Conservation (phyloP, 2,329 filamentous ascomycete species). For the Ophiocordyceps camponoti-saundersi region DNA sequence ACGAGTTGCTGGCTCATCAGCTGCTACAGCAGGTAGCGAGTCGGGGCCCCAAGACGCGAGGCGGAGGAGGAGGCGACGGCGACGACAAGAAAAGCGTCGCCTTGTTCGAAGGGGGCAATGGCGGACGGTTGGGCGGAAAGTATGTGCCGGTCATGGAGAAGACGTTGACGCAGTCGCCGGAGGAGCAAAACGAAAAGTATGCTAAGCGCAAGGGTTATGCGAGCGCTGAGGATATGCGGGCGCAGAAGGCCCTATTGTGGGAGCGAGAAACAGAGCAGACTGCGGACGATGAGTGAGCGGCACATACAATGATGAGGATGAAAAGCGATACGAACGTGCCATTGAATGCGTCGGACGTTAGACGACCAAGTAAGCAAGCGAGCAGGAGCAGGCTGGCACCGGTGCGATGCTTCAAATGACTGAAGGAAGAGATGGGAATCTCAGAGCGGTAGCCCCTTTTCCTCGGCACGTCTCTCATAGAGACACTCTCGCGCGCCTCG, state of each 20-base stretch:
- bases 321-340: not conserved
- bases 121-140: slow-evolving; percentile 28
- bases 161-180: slow-evolving; percentile 27
- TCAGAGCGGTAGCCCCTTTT: slow-evolving; percentile 9
- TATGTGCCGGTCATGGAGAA: slow-evolving; percentile 40
- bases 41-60: slow-evolving; percentile 3
- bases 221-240: slow-evolving; percentile 29
- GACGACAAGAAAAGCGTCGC: slow-evolving; percentile 11
- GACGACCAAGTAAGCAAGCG: not conserved
- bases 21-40: slow-evolving; percentile 46
- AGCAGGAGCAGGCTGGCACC: not conserved
- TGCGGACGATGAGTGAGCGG: too few relatives aligned
- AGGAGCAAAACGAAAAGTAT: slow-evolving; percentile 42
- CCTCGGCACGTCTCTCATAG: slow-evolving; percentile 34
- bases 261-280: slow-evolving; percentile 9
- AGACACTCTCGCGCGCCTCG: slow-evolving; percentile 68
- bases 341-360: too few relatives aligned
- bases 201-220: slow-evolving; percentile 43
- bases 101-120: slow-evolving; percentile 39
- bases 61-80: not conserved
- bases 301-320: not conserved
- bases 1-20: slow-evolving; percentile 66
- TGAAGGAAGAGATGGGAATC: not conserved
- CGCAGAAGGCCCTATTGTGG: slow-evolving; percentile 14
- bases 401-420: too few relatives aligned